Evolutionary conservation across 164 flowering plant species (phyloP), one percentile per base, ranked within the genome.

Genomic region (Paratinospora sagittata): DNA sequence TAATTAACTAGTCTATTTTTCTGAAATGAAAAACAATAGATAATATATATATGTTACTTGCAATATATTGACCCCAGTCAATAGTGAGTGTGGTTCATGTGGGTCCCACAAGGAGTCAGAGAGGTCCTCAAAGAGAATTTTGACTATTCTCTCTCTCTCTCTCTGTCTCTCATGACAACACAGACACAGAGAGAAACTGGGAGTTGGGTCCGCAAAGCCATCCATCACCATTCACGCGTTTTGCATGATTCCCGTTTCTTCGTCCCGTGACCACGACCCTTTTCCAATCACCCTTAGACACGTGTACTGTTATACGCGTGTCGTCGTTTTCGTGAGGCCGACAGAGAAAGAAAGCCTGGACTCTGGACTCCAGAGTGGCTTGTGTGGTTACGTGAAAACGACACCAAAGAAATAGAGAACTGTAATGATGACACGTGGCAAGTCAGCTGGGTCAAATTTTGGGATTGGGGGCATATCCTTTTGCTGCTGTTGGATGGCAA

Each of bases 111-210:
- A 16, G 0, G 0, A 21, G 58, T 52, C 58, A 52, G 21, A 52
- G n/a, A 52, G 58, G 16, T 52, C n/a, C 19, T 52, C 58, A 52
- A 52, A 52, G 58, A 52, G 58, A 52, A 52, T 52, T 52, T 52
- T 16, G 21, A 17, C 21, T 13, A 3, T 52, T 7, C 49, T 43
- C 9, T 43, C 49, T 43, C n/a, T n/a, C 49, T 43, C 58, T 52
- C 23, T 52, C n/a, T n/a, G n/a, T n/a, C n/a, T n/a, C n/a, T n/a
- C n/a, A n/a, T n/a, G n/a, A n/a, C n/a, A n/a, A n/a, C n/a, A 49
- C 58, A 6, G 16, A 13, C 58, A 43, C 49, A 43, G n/a, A n/a
- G 13, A 10, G 13, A 49, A 49, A 49, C n/a, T 52, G n/a, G 7
- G 4, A 52, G 58, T 52, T 17, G 14, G 14, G 49, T 43, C 49